A percentile compares a stretch with the other conserved stretches of the same genome.
Evolutionary conservation across 306 rosid species (phyloP).

Genomic region (Acacia melanoxylon): DNA sequence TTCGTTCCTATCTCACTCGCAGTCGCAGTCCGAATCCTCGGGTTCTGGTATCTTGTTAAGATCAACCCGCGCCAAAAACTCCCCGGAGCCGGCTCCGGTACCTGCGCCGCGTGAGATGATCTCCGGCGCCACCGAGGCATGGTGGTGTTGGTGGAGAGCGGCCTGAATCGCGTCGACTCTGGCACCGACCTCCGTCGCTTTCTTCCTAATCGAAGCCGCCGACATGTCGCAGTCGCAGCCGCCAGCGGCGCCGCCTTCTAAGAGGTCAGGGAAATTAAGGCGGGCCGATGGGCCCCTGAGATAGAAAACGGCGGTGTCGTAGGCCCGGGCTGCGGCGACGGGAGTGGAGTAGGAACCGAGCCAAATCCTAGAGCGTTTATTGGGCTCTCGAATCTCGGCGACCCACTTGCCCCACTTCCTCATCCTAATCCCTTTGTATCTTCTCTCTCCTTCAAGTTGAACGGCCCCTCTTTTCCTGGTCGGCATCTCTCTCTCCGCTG

Average conservation of each 20-base stretch:
- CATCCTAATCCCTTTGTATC: conserved; percentile 98
- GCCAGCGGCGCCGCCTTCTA: conserved; percentile 39
- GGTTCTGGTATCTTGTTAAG: conserved; percentile 88
- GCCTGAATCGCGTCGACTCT: conserved; percentile 84
- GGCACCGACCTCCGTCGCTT: conserved; percentile 93
- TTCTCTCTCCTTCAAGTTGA: conserved; percentile 56
- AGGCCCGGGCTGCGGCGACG: conserved; percentile 92
- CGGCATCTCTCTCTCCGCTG: conserved; percentile 11
- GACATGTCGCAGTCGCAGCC: conserved; percentile 58
- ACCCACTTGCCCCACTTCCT: conserved; percentile 99
- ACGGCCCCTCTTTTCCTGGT: conserved; percentile 38
- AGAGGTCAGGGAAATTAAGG: conserved; percentile 80
- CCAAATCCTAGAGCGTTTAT: conserved; percentile 96
- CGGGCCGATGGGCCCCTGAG: conserved; percentile 89
- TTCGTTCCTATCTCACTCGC: conserved; percentile 60
- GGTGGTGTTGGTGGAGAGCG: conserved; percentile 48
- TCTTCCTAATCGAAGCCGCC: conserved; percentile 82
- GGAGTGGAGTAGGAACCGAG: conserved; percentile 96
- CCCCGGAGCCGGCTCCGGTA: conserved; percentile 27
- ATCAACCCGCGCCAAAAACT: conserved; percentile 67
- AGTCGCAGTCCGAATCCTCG: conserved; percentile 66
- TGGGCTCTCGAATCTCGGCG: conserved; percentile 97
- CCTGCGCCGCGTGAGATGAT: conserved; percentile 26
- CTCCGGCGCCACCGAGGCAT: conserved; percentile 30
- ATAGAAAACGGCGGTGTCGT: conserved; percentile 92